Evolutionary conservation across 1,139 yeast genomes (phyloP).

Genomic region (Saccharomycopsis crataegensis): DNA sequence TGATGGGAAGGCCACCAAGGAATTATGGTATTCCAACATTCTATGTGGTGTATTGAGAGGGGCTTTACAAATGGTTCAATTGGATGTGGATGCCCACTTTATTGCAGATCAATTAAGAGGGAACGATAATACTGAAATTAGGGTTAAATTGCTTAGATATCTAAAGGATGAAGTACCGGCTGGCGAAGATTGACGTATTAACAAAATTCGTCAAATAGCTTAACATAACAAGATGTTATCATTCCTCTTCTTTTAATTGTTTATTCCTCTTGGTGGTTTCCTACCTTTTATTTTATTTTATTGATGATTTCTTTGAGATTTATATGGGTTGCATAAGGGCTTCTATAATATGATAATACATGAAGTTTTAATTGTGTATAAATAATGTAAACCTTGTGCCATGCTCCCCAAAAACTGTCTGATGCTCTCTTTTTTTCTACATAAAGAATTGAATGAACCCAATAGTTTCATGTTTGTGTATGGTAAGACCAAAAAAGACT

Average conservation of each 20-base stretch:
- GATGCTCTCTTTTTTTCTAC: too few relatives aligned
- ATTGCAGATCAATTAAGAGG: conserved; percentile 79
- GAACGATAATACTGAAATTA: conserved; percentile 59
- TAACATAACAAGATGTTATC: neutral
- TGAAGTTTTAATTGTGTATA: too few relatives aligned
- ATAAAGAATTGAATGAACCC: too few relatives aligned
- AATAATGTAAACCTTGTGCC: too few relatives aligned
- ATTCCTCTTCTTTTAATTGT: neutral
- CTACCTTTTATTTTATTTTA: too few relatives aligned
- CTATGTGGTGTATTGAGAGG: conserved; percentile 88
- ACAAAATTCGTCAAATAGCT: conserved; percentile 18
- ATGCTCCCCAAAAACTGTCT: too few relatives aligned
- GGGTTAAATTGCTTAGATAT: conserved; percentile 61
- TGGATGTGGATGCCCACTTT: conserved; percentile 80
- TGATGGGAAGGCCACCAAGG: conserved; percentile 60
- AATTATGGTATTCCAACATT: conserved; percentile 88
- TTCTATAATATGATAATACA: too few relatives aligned
- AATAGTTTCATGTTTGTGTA: too few relatives aligned
- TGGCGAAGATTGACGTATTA: conserved; percentile 65
- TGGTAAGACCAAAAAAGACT: too few relatives aligned
- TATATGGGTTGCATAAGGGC: too few relatives aligned
- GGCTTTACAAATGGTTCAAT: conserved; percentile 91
- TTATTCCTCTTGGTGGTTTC: too few relatives aligned
- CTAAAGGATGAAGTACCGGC: conserved; percentile 95
- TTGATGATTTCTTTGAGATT: too few relatives aligned